These are phyloP conservation scores for Arthrinium puccinioides DNA, from an alignment of 2,329 filamentous ascomycete genomes.

Conservation along the genomic window DNA sequence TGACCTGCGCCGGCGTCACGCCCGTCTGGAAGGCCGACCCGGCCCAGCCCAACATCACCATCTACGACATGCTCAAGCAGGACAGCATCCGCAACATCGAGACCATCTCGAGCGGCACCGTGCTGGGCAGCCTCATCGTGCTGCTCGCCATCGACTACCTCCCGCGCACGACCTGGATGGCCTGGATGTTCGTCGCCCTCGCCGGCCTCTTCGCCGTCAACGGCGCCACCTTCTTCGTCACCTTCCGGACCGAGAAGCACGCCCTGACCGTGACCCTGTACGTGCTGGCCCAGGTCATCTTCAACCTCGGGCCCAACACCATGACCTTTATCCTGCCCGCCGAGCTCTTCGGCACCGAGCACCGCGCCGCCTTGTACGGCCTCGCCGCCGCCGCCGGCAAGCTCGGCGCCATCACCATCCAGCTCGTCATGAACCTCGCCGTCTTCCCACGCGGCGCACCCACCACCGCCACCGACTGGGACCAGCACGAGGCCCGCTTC, in stretches of 20 bases:
- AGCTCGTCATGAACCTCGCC: constrained; percentile 31
- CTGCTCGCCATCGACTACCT: constrained; percentile 16
- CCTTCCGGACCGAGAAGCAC: constrained; percentile 12
- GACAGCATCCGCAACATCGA: constrained; percentile 13
- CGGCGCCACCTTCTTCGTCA: constrained; percentile 16
- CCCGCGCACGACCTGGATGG: constrained; percentile 17
- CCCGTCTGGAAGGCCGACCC: constrained; percentile 9
- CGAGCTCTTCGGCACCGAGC: constrained; percentile 57
- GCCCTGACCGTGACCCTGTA: constrained; percentile 37
- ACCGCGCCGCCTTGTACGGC: constrained; percentile 54
- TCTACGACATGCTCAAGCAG: constrained; percentile 12
- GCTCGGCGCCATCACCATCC: constrained; percentile 45
- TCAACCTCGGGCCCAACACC: constrained; percentile 49
- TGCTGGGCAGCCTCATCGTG: constrained; percentile 14
- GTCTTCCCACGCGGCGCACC: constrained; percentile 8
- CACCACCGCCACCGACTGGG: no score
- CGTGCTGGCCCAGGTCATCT: constrained; percentile 45
- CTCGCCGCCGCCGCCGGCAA: constrained; percentile 55
- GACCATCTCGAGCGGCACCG: constrained; percentile 13
- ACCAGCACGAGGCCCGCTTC: constrained; percentile 5
- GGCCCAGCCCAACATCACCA: constrained; percentile 8
- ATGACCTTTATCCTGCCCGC: constrained; percentile 58
- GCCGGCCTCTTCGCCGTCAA: constrained; percentile 16
- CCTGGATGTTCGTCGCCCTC: constrained; percentile 15
- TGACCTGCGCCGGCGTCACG: constrained; percentile 1